These are phyloP conservation scores for Haemoproteus tartakovskyi DNA, from an alignment of 169 alveolate species.

Conservation along the genomic window DNA sequence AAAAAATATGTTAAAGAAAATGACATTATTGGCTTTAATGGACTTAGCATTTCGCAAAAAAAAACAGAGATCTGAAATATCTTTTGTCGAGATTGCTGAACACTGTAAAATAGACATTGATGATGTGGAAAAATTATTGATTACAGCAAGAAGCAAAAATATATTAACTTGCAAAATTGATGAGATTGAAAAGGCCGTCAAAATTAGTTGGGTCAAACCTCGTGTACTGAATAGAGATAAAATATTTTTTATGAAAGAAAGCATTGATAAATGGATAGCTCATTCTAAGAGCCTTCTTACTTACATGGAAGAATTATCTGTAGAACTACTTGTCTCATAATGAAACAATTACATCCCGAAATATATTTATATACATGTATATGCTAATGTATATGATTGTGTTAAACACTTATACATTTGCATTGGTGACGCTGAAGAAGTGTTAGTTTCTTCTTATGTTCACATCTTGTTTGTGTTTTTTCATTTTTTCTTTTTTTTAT, in stretches of 20 bases:
- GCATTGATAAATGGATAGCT: constrained; percentile 33
- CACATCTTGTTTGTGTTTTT: no score
- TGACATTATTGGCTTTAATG: constrained; percentile 75
- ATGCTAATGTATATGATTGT: no score
- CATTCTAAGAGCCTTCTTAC: constrained; percentile 21
- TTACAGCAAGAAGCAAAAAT: constrained; percentile 75
- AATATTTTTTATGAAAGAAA: constrained; percentile 22
- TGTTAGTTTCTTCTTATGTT: no score
- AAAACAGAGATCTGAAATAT: constrained; percentile 71
- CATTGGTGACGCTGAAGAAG: no score
- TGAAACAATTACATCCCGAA: no score
- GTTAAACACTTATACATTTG: no score
- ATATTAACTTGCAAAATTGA: constrained; percentile 74
- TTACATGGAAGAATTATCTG: constrained; percentile 66
- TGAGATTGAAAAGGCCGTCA: constrained; percentile 69
- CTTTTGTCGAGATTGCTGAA: constrained; percentile 75
- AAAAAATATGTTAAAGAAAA: constrained; percentile 64
- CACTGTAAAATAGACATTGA: constrained; percentile 72
- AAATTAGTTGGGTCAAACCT: constrained; percentile 81
- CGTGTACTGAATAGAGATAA: constrained; percentile 70
- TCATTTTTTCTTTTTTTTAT: no score
- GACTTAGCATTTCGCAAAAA: constrained; percentile 78
- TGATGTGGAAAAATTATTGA: constrained; percentile 74
- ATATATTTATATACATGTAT: no score
- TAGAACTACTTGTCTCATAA: constrained; percentile 25